Conservation (phyloP, 2,329 filamentous ascomycete species). For the Colletotrichum caudatum region DNA sequence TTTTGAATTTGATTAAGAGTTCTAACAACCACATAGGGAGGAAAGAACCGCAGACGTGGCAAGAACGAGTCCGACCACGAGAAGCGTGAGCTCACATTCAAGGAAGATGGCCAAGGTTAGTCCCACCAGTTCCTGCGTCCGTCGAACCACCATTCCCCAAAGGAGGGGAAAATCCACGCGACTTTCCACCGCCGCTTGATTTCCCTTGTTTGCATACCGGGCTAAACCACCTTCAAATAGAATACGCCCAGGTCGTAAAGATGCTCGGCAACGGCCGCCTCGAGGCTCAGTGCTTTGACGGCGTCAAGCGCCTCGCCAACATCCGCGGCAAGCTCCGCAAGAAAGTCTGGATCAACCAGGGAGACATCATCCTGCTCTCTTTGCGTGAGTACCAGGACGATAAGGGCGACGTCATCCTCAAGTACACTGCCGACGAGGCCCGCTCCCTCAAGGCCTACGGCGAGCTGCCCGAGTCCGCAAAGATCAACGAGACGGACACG, state of each 20-base stretch:
- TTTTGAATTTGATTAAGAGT: not conserved
- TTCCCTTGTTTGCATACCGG: not conserved
- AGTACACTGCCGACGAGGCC: constrained; percentile 96
- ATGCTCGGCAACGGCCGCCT: constrained; percentile 97
- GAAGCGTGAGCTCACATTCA: constrained; percentile 98
- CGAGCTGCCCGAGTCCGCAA: constrained; percentile 95
- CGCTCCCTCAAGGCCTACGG: constrained; percentile 96
- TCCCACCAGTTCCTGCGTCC: constrained; percentile 20
- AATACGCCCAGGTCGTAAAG: constrained; percentile 95
- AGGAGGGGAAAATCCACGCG: not conserved
- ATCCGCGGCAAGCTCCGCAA: constrained; percentile 95
- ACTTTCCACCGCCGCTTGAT: not conserved
- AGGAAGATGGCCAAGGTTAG: constrained; percentile 92
- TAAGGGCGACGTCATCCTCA: constrained; percentile 96
- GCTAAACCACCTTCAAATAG: constrained; percentile 51
- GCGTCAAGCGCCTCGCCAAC: constrained; percentile 79
- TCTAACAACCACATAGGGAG: constrained; percentile 72
- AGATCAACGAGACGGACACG: constrained; percentile 99
- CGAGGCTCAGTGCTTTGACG: constrained; percentile 95
- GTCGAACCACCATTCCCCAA: not conserved
- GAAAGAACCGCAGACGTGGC: constrained; percentile 97
- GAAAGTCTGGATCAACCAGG: constrained; percentile 99
- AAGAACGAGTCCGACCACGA: constrained; percentile 99
- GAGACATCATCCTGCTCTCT: constrained; percentile 90
- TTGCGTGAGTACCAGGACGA: constrained; percentile 94